A percentile compares a stretch with the other conserved stretches of the same genome.
Evolutionary conservation across 179 eudicot species (phyloP).

Genomic region (Heliamphora pulchella): DNA sequence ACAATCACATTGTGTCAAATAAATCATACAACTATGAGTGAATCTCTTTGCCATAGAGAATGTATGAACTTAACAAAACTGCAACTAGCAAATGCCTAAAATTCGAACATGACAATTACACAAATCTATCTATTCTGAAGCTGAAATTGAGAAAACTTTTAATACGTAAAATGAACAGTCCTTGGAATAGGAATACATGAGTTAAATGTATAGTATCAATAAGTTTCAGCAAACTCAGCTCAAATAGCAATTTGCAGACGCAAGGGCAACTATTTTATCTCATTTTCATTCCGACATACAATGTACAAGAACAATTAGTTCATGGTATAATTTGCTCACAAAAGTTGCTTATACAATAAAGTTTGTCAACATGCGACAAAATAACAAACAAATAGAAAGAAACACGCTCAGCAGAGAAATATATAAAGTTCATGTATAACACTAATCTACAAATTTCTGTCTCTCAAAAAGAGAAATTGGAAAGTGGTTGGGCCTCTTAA

Average conservation of each 20-base stretch:
- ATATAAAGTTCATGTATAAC: neutral
- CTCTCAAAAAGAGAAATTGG: too few relatives aligned
- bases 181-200: neutral
- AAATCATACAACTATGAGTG: neutral
- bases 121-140: neutral
- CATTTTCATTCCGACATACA: neutral
- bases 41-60: too few relatives aligned
- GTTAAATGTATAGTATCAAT: neutral
- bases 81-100: neutral
- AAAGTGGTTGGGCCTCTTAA: too few relatives aligned
- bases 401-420: neutral
- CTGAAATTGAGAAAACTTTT: neutral
- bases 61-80: neutral
- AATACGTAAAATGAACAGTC: neutral
- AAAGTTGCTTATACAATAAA: neutral
- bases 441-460: too few relatives aligned
- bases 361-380: neutral
- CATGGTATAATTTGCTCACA: neutral
- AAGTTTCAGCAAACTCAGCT: neutral
- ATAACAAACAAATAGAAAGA: neutral
- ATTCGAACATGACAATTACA: neutral
- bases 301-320: neutral
- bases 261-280: neutral
- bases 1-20: neutral
- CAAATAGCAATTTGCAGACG: conserved; percentile 4